Evolutionary conservation across 73 alveolate species (phyloP).

Genomic region (Symbiodinium pilosum): DNA sequence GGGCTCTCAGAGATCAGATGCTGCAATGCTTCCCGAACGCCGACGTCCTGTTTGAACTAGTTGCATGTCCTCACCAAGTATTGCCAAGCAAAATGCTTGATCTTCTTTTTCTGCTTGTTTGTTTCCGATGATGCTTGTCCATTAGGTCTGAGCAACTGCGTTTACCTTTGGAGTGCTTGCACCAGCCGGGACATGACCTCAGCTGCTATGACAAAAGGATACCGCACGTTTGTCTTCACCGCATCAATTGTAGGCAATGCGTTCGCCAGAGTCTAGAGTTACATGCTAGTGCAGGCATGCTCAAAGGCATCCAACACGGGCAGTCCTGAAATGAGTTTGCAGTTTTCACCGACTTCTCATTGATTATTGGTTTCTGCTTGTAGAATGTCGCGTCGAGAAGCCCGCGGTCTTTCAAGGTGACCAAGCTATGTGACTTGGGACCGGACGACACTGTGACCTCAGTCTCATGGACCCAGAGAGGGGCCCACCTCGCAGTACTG

Average conservation of each 20-base stretch:
- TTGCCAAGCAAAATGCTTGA: not conserved
- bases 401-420: too few relatives aligned
- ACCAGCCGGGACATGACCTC: not conserved
- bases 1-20: too few relatives aligned
- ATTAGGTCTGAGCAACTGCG: not conserved
- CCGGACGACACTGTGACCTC: slow-evolving; percentile 98
- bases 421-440: slow-evolving; percentile 98
- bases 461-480: slow-evolving; percentile 98
- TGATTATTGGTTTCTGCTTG: too few relatives aligned
- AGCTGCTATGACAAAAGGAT: not conserved
- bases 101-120: not conserved
- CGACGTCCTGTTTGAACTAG: too few relatives aligned
- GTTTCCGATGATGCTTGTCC: not conserved
- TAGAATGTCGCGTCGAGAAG: too few relatives aligned
- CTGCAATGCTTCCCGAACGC: too few relatives aligned
- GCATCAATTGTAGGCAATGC: not conserved
- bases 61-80: too few relatives aligned
- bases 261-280: not conserved
- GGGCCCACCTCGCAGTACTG: slow-evolving; percentile 71
- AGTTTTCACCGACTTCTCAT: too few relatives aligned
- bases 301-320: too few relatives aligned
- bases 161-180: slow-evolving; percentile 77
- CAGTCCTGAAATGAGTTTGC: too few relatives aligned
- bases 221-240: not conserved
- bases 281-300: not conserved